Conservation (phyloP, 2,329 filamentous ascomycete species). For the Calonectria pteridis region DNA sequence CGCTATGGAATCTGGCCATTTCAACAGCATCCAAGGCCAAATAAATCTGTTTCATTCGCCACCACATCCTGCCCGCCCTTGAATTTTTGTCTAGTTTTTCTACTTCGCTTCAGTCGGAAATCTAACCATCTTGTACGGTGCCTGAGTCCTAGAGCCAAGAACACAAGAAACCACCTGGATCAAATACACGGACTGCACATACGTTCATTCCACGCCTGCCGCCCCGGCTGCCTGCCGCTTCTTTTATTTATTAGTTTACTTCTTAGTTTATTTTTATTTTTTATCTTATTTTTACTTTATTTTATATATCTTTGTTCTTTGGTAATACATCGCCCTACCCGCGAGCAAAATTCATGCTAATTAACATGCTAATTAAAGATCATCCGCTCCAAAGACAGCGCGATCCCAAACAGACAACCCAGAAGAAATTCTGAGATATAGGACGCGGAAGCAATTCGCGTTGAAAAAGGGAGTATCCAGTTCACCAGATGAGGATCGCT, state of each 20-base stretch:
- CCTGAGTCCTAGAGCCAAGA: not conserved
- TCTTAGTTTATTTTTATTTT: not conserved
- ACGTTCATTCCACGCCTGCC: not conserved
- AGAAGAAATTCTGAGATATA: too few relatives aligned
- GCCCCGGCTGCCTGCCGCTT: not conserved
- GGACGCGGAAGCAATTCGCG: too few relatives aligned
- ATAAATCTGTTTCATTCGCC: not conserved
- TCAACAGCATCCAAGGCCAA: not conserved
- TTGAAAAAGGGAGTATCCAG: too few relatives aligned
- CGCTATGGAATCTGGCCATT: not conserved
- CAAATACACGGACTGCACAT: not conserved
- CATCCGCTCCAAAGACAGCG: too few relatives aligned
- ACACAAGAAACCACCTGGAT: not conserved
- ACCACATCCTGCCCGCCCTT: not conserved
- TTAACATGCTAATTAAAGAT: too few relatives aligned
- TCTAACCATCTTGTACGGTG: not conserved
- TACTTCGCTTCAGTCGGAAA: not conserved
- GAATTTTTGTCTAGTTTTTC: not conserved
- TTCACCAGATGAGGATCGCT: too few relatives aligned
- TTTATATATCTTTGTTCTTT: too few relatives aligned
- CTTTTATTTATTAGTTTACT: not conserved
- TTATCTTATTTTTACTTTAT: not conserved
- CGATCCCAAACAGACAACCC: too few relatives aligned
- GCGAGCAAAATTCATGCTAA: too few relatives aligned
- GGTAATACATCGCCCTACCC: too few relatives aligned